phyloP scores from a whole-genome alignment of 257 asterid genomes.

The Prunella vulgaris region DNA sequence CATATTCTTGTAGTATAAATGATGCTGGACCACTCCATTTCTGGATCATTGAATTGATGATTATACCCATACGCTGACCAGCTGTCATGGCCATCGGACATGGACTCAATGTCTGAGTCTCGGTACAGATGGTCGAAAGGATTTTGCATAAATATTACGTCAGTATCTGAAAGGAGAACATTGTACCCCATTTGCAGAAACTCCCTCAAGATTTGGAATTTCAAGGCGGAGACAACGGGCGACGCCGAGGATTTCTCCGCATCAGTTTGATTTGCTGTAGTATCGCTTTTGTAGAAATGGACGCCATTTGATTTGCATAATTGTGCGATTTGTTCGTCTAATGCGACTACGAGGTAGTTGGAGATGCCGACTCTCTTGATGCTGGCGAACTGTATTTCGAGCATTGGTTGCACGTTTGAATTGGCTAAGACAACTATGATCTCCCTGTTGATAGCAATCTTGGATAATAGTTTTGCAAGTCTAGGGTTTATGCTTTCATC shows the following conservation, averaged over 20 bases:
- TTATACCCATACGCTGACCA: too few relatives aligned
- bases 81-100: too few relatives aligned
- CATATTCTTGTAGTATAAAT: slow-evolving; percentile 51
- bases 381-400: slow-evolving; percentile 42
- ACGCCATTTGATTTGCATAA: slow-evolving; percentile 40
- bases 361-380: slow-evolving; percentile 36
- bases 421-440: slow-evolving; percentile 54
- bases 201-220: slow-evolving; percentile 51
- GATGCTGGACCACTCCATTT: slow-evolving; percentile 52
- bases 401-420: slow-evolving; percentile 37
- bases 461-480: slow-evolving; percentile 42
- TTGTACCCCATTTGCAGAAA: slow-evolving; percentile 57
- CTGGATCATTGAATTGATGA: slow-evolving; percentile 45
- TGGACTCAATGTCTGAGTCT: too few relatives aligned
- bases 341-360: slow-evolving; percentile 51
- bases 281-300: slow-evolving; percentile 37
- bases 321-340: slow-evolving; percentile 34
- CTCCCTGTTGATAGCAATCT: slow-evolving; percentile 40
- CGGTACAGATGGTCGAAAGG: slow-evolving; percentile 46
- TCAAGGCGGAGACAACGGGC: slow-evolving; percentile 46
- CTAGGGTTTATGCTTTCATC: slow-evolving; percentile 51
- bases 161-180: slow-evolving; percentile 54
- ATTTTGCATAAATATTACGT: slow-evolving; percentile 47
- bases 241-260: slow-evolving; percentile 28
- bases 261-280: slow-evolving; percentile 43